phyloP scores from a whole-genome alignment of 345 rosid species.

The Eucalyptus pauciflora region DNA sequence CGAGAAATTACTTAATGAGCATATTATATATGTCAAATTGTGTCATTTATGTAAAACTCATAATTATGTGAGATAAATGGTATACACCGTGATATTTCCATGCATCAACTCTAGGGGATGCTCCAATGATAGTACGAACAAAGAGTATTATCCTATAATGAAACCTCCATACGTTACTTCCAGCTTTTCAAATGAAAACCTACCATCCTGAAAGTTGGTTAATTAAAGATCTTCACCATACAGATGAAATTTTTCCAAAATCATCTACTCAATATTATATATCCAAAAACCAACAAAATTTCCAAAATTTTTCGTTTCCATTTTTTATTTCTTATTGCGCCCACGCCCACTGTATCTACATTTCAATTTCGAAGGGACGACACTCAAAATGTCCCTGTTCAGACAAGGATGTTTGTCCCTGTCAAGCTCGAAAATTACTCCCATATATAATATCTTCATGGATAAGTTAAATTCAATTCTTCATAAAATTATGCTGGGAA shows the following conservation, averaged over 20 bases:
- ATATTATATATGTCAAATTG: not conserved
- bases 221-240: not conserved
- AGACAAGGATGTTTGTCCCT: not conserved
- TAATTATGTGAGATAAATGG: not conserved
- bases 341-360: no score
- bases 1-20: not conserved
- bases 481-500: not conserved
- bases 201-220: not conserved
- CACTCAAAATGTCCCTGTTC: no score
- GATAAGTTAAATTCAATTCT: not conserved
- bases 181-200: not conserved
- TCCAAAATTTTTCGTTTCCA: no score
- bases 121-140: not conserved
- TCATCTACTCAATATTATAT: not conserved
- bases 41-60: not conserved
- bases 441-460: not conserved
- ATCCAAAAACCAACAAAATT: not conserved
- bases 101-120: accelerated
- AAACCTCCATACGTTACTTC: not conserved
- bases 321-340: no score
- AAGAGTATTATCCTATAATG: not conserved
- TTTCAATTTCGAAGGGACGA: no score
- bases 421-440: not conserved
- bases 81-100: accelerated
- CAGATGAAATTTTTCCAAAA: no score